phyloP scores from a whole-genome alignment of 2,329 filamentous ascomycete species.

The Pseudocercospora ulei region DNA sequence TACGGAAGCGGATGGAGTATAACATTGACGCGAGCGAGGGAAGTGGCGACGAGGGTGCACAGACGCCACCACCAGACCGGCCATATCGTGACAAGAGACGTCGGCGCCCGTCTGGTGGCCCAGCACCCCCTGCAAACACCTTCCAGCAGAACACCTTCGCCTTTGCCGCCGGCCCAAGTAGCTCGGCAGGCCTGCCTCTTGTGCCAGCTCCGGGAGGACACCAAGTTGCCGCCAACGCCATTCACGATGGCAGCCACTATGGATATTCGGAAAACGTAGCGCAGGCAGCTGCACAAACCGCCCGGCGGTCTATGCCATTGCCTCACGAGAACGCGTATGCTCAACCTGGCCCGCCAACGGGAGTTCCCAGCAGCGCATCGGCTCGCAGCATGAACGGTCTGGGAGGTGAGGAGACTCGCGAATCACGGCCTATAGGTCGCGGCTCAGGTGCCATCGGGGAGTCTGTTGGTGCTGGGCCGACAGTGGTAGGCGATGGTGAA shows the following conservation, averaged over 20 bases:
- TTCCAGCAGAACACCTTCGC: conserved; percentile 13
- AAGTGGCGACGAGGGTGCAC: conserved; percentile 30
- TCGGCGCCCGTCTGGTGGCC: conserved; percentile 14
- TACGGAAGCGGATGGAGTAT: conserved; percentile 42
- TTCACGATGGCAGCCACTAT: conserved; percentile 14
- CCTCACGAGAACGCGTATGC: conserved; percentile 21
- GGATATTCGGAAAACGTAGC: conserved; percentile 4
- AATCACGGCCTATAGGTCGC: conserved; percentile 3
- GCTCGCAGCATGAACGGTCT: conserved; percentile 7
- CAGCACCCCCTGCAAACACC: conserved; percentile 14
- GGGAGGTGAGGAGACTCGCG: conserved; percentile 4
- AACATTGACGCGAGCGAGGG: conserved; percentile 38
- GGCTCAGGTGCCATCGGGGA: conserved; percentile 2
- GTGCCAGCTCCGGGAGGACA: conserved; percentile 15
- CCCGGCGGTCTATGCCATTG: conserved; percentile 14
- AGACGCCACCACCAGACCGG: conserved; percentile 29
- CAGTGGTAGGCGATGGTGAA: conserved; percentile 5
- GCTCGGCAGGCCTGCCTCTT: conserved; percentile 7
- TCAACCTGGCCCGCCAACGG: conserved; percentile 14
- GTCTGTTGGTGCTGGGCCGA: conserved; percentile 2
- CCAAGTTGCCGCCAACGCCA: conserved; percentile 16
- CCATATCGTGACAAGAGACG: conserved; percentile 31
- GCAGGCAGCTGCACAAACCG: neutral
- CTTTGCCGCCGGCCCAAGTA: neutral
- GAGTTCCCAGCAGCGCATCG: conserved; percentile 16